Evolutionary conservation across 805 yeast genomes (phyloP).

Genomic region (Dipodascus albidus): DNA sequence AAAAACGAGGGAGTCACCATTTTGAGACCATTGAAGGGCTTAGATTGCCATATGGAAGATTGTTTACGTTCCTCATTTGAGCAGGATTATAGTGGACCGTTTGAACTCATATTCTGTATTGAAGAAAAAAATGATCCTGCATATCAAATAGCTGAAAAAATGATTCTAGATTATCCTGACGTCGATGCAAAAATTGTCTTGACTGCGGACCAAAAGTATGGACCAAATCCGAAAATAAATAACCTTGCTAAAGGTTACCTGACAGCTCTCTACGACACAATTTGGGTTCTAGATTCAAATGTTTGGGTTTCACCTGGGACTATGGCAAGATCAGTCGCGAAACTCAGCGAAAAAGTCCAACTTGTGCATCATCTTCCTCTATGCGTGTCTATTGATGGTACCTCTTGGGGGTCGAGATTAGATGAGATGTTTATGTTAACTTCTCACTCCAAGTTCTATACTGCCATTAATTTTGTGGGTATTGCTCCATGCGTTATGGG

Average conservation of each 20-base stretch:
- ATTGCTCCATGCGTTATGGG: conserved; percentile 90
- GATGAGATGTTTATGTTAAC: conserved; percentile 82
- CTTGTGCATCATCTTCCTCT: conserved; percentile 74
- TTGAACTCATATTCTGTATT: conserved; percentile 70
- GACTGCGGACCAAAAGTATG: conserved; percentile 40
- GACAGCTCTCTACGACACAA: conserved; percentile 53
- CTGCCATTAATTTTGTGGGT: conserved; percentile 59
- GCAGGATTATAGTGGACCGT: conserved; percentile 53
- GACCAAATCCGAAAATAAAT: conserved; percentile 85
- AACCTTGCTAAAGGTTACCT: conserved; percentile 73
- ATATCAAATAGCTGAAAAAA: conserved; percentile 38
- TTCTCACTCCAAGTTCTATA: conserved; percentile 77
- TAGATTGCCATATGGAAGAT: conserved; percentile 60
- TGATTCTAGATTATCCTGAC: conserved; percentile 43
- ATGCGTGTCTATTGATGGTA: conserved; percentile 15
- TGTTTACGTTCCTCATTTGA: conserved; percentile 58
- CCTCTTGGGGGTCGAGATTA: conserved; percentile 48
- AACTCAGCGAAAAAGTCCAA: conserved; percentile 34
- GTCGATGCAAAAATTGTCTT: conserved; percentile 45
- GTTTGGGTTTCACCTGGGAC: conserved; percentile 66
- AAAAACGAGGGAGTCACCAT: conserved; percentile 51
- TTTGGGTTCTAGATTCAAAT: conserved; percentile 83
- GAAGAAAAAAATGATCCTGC: conserved; percentile 55
- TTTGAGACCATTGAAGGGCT: conserved; percentile 71
- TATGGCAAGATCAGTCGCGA: conserved; percentile 47